Conservation (phyloP, 768 basidiomycete genomes). For the Lentinus brumalis region DNA sequence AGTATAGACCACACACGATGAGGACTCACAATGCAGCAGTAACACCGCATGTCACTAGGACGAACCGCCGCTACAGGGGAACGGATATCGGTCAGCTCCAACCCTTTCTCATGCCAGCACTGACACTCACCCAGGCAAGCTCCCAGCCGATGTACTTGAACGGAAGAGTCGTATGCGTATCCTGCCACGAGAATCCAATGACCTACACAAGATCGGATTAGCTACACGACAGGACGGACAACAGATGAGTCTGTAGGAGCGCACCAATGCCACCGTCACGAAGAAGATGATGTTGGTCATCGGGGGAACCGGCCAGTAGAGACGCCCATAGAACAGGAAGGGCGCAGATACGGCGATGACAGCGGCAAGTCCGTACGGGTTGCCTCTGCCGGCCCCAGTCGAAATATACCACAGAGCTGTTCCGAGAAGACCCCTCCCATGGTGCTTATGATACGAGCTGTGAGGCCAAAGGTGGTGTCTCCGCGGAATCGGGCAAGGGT, state of each 20-base stretch:
- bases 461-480: slow-evolving; percentile 69
- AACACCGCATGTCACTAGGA: slow-evolving; percentile 72
- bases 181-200: slow-evolving; percentile 74
- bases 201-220: slow-evolving; percentile 42
- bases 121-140: slow-evolving; percentile 68
- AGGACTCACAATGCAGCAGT: slow-evolving; percentile 69
- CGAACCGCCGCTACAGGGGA: slow-evolving; percentile 55
- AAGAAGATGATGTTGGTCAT: slow-evolving; percentile 74
- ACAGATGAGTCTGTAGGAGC: slow-evolving; percentile 22
- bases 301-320: slow-evolving; percentile 74
- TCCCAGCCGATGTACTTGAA: slow-evolving; percentile 61
- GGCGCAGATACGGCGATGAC: slow-evolving; percentile 72
- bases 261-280: slow-evolving; percentile 61
- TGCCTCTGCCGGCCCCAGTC: slow-evolving; percentile 58
- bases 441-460: slow-evolving; percentile 62
- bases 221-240: not conserved
- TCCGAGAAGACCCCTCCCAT: slow-evolving; percentile 67
- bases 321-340: slow-evolving; percentile 65
- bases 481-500: slow-evolving; percentile 73
- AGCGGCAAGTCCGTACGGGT: slow-evolving; percentile 69
- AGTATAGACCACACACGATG: slow-evolving; percentile 15
- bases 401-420: slow-evolving; percentile 77
- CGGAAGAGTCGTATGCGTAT: slow-evolving; percentile 46
- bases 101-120: not conserved
- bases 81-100: not conserved